phyloP scores from a whole-genome alignment of 108 stramenopile genomes.

The Nannochloropsis oceanica region DNA sequence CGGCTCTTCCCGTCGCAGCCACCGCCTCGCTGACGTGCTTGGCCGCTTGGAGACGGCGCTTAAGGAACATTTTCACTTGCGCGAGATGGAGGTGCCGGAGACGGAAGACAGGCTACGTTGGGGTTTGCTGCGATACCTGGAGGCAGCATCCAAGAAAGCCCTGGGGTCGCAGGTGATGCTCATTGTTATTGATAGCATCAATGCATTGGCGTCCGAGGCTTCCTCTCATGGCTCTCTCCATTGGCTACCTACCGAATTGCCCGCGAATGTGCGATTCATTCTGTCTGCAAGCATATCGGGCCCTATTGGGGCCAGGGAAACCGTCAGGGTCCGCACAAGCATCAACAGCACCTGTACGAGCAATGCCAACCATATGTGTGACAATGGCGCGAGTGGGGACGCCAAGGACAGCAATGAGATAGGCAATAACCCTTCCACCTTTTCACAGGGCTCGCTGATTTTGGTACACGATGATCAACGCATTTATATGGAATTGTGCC shows the following conservation, averaged over 20 bases:
- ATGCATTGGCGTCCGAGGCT: not conserved
- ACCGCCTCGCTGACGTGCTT: conserved; percentile 32
- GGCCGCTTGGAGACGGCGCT: conserved; percentile 36
- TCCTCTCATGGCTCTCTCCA: conserved; percentile 38
- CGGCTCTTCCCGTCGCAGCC: conserved; percentile 28
- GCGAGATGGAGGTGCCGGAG: conserved; percentile 46
- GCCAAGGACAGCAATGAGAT: too few relatives aligned
- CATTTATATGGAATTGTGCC: conserved; percentile 13
- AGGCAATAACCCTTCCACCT: too few relatives aligned
- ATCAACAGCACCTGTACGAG: too few relatives aligned
- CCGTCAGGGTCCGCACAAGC: too few relatives aligned
- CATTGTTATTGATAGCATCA: conserved; percentile 40
- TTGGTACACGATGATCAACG: not conserved
- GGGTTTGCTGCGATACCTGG: conserved; percentile 41
- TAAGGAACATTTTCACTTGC: conserved; percentile 39
- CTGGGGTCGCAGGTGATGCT: conserved; percentile 41
- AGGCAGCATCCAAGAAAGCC: conserved; percentile 42
- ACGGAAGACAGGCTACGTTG: conserved; percentile 42
- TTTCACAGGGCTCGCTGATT: too few relatives aligned
- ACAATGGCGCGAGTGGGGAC: too few relatives aligned
- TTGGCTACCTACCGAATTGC: conserved; percentile 44
- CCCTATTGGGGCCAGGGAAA: too few relatives aligned
- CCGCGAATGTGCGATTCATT: conserved; percentile 40
- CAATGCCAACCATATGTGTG: too few relatives aligned
- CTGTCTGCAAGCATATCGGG: conserved; percentile 16